Conservation (phyloP, 2,329 filamentous ascomycete species). For the Chaetoscypha palmicola region DNA sequence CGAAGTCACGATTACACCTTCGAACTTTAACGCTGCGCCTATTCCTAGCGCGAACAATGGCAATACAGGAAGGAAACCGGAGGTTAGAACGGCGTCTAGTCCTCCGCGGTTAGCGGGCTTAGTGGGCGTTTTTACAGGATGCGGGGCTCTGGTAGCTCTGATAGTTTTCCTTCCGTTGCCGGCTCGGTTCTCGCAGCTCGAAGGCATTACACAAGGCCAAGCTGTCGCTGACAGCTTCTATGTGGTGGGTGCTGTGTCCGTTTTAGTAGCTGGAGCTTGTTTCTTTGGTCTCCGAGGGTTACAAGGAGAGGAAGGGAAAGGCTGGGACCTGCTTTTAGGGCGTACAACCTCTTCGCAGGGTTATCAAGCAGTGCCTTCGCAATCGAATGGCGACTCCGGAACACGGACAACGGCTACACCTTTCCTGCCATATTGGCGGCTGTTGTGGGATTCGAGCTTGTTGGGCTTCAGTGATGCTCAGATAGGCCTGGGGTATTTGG, state of each 20-base stretch:
- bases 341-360: constrained; percentile 12
- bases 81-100: constrained; percentile 35
- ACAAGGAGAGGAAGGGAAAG: constrained; percentile 71
- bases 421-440: constrained; percentile 49
- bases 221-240: constrained; percentile 85
- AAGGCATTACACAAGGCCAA: constrained; percentile 63
- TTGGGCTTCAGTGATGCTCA: constrained; percentile 69
- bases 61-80: constrained; percentile 12
- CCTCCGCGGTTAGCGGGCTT: constrained; percentile 68
- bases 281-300: constrained; percentile 67
- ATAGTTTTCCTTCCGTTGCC: constrained; percentile 80
- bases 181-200: constrained; percentile 63
- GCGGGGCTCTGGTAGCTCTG: constrained; percentile 81
- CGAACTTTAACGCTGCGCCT: constrained; percentile 36
- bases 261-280: constrained; percentile 67
- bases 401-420: constrained; percentile 5
- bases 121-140: constrained; percentile 88
- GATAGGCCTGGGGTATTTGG: constrained; percentile 83
- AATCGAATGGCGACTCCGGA: constrained; percentile 1
- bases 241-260: constrained; percentile 65
- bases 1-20: constrained; percentile 68
- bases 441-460: constrained; percentile 55
- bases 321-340: constrained; percentile 53
- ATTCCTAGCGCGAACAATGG: constrained; percentile 3
- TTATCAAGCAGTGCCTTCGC: constrained; percentile 12